Conservation (phyloP, 1,284 basidiomycete genomes). For the Pascua sp. region DNA sequence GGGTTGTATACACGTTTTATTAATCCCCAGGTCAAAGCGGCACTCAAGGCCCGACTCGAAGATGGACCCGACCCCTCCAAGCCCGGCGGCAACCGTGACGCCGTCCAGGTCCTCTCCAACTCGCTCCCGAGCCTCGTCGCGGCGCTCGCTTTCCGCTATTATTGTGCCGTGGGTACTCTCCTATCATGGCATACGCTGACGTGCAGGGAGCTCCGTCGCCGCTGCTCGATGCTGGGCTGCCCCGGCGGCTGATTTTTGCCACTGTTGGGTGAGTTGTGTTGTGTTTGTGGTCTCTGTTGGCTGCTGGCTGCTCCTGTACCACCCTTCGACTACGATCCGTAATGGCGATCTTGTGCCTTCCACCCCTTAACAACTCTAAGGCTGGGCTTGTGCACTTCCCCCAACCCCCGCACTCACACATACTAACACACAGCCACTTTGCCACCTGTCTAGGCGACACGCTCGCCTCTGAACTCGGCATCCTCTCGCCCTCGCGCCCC, state of each 20-base stretch:
- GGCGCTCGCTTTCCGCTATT: constrained; percentile 61
- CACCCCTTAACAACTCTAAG: too few relatives aligned
- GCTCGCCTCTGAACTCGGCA: constrained; percentile 60
- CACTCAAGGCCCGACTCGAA: constrained; percentile 68
- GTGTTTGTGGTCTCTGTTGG: not conserved
- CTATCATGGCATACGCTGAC: not conserved
- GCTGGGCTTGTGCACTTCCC: too few relatives aligned
- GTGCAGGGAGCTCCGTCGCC: constrained; percentile 11
- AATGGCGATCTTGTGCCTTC: too few relatives aligned
- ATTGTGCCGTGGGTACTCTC: constrained; percentile 25
- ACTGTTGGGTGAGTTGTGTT: constrained; percentile 64
- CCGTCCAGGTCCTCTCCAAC: constrained; percentile 74
- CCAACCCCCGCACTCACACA: not conserved
- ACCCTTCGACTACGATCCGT: too few relatives aligned
- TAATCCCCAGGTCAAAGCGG: constrained; percentile 48
- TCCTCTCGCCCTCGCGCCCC: constrained; percentile 66
- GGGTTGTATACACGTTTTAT: too few relatives aligned
- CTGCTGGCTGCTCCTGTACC: too few relatives aligned
- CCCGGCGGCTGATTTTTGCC: constrained; percentile 54
- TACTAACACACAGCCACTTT: constrained; percentile 23
- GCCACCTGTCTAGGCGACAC: constrained; percentile 36
- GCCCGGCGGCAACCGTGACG: constrained; percentile 63
- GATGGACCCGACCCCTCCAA: constrained; percentile 64
- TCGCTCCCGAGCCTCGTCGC: constrained; percentile 68
- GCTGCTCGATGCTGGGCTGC: constrained; percentile 10